Base-by-base conservation (phyloP, 2,329 filamentous ascomycete genomes). In the Calonectria ilicicola region DNA sequence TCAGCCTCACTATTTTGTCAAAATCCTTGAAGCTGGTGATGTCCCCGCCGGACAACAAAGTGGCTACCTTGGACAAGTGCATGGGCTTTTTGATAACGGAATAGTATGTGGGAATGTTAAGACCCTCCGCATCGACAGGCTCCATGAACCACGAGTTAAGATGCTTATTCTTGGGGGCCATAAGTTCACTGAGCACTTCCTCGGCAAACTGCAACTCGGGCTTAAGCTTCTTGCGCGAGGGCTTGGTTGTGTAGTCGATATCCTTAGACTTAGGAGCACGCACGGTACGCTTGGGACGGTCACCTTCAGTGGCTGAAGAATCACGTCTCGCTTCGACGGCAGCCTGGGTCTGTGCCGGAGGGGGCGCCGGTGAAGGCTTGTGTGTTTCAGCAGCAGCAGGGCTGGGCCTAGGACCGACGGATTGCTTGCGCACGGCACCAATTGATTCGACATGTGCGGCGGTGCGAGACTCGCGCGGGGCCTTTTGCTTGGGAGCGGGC, bases 61-160 rank as follows among this genome's bases (percentile, higher is more conserved):
- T 88, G 42, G 90, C 88, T 80, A 98, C 93, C n/a, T 95, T 98
- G 19, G 90, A 88, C 63, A 98, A 88, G 82, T 99, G 96, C 96
- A 98, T 99, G 0, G 97, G 97, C 82, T 96, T 95, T 87, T 98
- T 98, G 85, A 99, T 95, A 74, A 98, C 88, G 80, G 93, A 95
- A 82, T 97, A 95, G 82, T 99, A 99, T 27, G 93, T 93, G 0
- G 97, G 97, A 72, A 98, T 98, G 82, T 96, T 95, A 67, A 98
- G 87, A 0, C 96, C 96, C 42, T 98, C 96, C 0, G 97, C 95
- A 81, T 99, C 97, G 23, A 99, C 97, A 0, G 97, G 94, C 9
- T 90, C 86, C 79, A 95, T 86, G 86, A 99, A 99, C 72, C 94
- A 93, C 68, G 89, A 89, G 51, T 95, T 95, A 76, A 93, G 86